Percentiles rank a stretch among this genome's conserved stretches.
phyloP scores from a whole-genome alignment of 2,329 filamentous ascomycete species.

The Aspergillus caelatus region DNA sequence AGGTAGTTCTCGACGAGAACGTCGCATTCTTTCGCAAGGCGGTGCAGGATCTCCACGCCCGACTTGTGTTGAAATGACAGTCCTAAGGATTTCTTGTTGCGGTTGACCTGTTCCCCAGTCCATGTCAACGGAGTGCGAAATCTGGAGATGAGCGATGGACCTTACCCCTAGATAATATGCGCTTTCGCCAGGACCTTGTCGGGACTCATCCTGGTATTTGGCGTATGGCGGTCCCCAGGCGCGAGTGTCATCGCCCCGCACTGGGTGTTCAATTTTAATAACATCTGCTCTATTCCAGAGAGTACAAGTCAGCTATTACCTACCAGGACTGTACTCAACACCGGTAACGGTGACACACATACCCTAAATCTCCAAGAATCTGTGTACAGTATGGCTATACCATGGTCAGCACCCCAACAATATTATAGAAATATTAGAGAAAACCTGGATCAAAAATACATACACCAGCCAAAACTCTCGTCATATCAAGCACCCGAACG shows the following conservation, averaged over 20 bases:
- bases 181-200: constrained; percentile 76
- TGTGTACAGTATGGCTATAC: constrained; percentile 92
- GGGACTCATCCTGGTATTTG: constrained; percentile 64
- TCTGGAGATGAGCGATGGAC: not conserved
- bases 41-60: constrained; percentile 85
- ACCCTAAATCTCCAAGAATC: constrained; percentile 95
- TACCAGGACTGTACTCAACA: not conserved
- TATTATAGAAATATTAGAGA: not conserved
- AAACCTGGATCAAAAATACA: constrained; percentile 39
- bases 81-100: constrained; percentile 93
- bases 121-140: not conserved
- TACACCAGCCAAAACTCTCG: constrained; percentile 90
- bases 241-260: constrained; percentile 86
- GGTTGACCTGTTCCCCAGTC: constrained; percentile 69
- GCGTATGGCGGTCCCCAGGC: constrained; percentile 98
- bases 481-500: constrained; percentile 93
- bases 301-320: not conserved
- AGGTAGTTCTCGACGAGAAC: constrained; percentile 97
- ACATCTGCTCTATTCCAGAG: constrained; percentile 73
- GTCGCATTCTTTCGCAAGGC: constrained; percentile 80
- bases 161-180: constrained; percentile 89
- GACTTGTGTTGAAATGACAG: constrained; percentile 85
- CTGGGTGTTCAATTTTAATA: constrained; percentile 95
- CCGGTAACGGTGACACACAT: constrained; percentile 39
- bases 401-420: constrained; percentile 11